Evolutionary conservation across 108 stramenopile species (phyloP), one percentile per base, ranked within the genome.

Genomic region (Hondaea fermentalgiana): DNA sequence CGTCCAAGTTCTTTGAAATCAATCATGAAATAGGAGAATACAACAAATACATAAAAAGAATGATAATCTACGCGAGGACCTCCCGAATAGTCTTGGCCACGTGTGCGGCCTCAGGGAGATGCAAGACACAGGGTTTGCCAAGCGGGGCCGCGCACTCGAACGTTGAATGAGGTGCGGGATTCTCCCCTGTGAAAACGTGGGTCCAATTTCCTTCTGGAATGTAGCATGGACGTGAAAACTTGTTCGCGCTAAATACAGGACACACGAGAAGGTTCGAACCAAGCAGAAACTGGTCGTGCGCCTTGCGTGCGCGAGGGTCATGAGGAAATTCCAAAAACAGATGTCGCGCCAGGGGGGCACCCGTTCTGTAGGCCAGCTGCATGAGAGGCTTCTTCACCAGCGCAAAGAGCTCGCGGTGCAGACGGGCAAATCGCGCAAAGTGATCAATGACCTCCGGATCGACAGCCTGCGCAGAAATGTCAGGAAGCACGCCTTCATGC

Each of bases 241-340:
- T 69, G 64, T 23, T 23, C 42, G 64, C 21, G 35, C 25, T 89
- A 43, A 76, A 16, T 10, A 57, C 72, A 17, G 88, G 88, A 28
- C 60, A 60, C 14, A 88, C 55, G 25, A 88, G 60, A 17, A 88
- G 72, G n/a, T 42, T 16, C 29, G 60, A 12, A 19, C 88, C 88
- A 29, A 88, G 35, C 88, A 88, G 35, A 83, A 72, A 88, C 88
- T 88, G 88, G 49, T 47, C 45, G 45, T 83, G 12, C 51, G 76
- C 45, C n/a, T 25, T 25, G n/a, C 51, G 45, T 6, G 76, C 76
- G 25, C n/a, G 44, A 16, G 76, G 10, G 5, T 83, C 76, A 5
- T 57, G 49, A 25, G 88, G 88, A 4, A 76, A 88, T 6, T 88
- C 43, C 6, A 64, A n/a, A 43, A 76, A 57, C 89, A 88, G 1